These are phyloP conservation scores for Geotrichum klebahnii DNA, from an alignment of 1,139 yeast genomes.

Conservation along the genomic window DNA sequence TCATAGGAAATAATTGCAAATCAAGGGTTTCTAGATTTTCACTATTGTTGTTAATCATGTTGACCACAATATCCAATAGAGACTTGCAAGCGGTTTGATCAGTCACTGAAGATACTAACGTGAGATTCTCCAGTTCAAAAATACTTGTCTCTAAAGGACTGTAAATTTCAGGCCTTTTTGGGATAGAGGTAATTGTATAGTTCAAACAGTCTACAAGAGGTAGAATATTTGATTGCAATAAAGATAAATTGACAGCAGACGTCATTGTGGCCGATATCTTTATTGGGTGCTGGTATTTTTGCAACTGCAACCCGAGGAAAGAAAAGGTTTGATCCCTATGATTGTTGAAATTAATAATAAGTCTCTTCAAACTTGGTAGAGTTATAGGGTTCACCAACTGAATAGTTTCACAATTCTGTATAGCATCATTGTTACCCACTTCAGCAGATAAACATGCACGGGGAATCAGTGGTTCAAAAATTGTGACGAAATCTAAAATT, in stretches of 20 bases:
- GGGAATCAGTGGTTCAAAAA: slow-evolving; percentile 4
- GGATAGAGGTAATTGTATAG: background rate
- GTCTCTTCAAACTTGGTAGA: slow-evolving; percentile 1
- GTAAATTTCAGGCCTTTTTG: background rate
- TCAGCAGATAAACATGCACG: background rate
- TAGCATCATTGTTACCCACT: background rate
- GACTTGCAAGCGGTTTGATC: background rate
- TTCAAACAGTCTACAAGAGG: slow-evolving; percentile 3
- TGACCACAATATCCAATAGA: background rate
- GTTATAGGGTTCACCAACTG: slow-evolving; percentile 2
- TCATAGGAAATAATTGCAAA: background rate
- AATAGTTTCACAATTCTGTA: background rate
- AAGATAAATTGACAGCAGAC: background rate
- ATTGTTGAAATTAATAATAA: slow-evolving; percentile 5
- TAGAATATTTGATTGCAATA: background rate
- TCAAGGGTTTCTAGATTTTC: background rate
- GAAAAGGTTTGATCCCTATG: background rate
- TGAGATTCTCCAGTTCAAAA: background rate
- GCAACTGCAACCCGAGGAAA: slow-evolving; percentile 2
- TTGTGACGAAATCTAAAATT: slow-evolving; percentile 1
- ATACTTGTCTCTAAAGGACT: background rate
- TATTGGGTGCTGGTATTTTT: background rate
- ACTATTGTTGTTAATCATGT: slow-evolving; percentile 6
- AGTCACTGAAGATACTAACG: background rate
- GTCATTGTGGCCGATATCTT: slow-evolving; percentile 8